A percentile compares a stretch with the other conserved stretches of the same genome.
Conservation (phyloP, 176 grass and related monocot genomes). For the Oryza officinalis region DNA sequence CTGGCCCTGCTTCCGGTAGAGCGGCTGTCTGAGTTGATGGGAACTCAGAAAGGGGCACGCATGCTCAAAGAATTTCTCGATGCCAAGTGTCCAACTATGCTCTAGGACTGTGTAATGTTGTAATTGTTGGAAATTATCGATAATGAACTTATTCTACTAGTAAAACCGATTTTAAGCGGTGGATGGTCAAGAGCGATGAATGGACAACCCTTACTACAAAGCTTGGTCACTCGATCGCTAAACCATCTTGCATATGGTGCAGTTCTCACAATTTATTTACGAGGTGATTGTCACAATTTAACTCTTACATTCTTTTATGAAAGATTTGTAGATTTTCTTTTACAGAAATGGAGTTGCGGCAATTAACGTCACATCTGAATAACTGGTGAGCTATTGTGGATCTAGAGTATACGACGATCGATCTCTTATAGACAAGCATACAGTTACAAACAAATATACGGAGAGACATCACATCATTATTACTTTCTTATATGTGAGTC, state of each 20-base stretch:
- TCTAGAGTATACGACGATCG: too few species aligned
- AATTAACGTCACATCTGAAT: too few species aligned
- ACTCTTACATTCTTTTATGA: too few species aligned
- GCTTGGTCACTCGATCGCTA: background rate
- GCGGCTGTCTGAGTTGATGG: constrained; percentile 72
- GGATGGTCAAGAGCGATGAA: background rate
- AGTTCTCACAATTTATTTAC: background rate
- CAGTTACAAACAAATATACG: too few species aligned
- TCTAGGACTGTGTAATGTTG: constrained; percentile 17
- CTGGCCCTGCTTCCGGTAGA: constrained; percentile 76
- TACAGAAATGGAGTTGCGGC: too few species aligned
- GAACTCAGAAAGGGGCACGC: constrained; percentile 76
- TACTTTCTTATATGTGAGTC: too few species aligned
- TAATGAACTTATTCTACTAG: background rate
- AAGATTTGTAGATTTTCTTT: too few species aligned
- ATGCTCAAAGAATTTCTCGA: constrained; percentile 91
- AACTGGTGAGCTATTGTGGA: too few species aligned
- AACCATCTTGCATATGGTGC: background rate
- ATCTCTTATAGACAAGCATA: too few species aligned
- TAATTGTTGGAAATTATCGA: background rate
- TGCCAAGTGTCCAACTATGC: constrained; percentile 87
- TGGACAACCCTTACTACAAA: background rate
- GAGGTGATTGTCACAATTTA: too few species aligned
- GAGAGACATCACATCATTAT: too few species aligned
- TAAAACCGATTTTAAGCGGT: background rate